phyloP scores from a whole-genome alignment of 768 basidiomycete species.

The Leucosporidium scottii region DNA sequence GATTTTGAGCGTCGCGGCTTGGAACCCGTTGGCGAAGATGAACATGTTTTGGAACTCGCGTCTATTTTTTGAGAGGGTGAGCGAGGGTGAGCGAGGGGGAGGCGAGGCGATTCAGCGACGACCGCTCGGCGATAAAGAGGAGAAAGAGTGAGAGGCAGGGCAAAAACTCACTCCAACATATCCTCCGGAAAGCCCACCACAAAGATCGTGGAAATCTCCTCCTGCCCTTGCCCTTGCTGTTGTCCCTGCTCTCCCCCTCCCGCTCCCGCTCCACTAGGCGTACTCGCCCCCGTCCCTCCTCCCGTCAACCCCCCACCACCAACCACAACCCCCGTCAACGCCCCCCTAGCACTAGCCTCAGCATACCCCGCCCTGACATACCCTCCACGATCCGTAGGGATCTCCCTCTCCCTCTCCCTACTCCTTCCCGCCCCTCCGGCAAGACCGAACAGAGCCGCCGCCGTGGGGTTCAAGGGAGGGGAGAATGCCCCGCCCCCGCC shows the following conservation, averaged over 20 bases:
- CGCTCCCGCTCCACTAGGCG: neutral
- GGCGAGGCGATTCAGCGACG: too few species aligned
- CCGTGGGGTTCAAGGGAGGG: neutral
- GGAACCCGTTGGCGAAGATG: constrained; percentile 89
- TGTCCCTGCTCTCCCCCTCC: neutral
- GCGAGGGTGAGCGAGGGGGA: too few species aligned
- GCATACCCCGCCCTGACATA: neutral
- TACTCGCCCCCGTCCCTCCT: neutral
- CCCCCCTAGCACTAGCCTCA: neutral
- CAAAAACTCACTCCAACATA: constrained; percentile 64
- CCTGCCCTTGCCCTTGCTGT: neutral
- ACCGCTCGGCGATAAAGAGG: too few species aligned
- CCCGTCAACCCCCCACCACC: neutral
- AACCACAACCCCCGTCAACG: neutral
- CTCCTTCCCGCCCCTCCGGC: neutral
- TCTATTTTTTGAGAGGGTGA: too few species aligned
- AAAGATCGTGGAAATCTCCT: constrained; percentile 48
- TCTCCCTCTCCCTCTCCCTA: neutral
- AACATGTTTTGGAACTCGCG: constrained; percentile 99
- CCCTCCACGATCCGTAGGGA: constrained; percentile 2
- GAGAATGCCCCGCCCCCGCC: too few species aligned
- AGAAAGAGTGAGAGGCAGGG: too few species aligned
- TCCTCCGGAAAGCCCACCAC: constrained; percentile 99
- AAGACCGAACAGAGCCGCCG: too few species aligned
- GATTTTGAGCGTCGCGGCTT: constrained; percentile 95